These are phyloP conservation scores for Phanerodontia chrysosporium DNA, from an alignment of 768 basidiomycete genomes.

Conservation along the genomic window DNA sequence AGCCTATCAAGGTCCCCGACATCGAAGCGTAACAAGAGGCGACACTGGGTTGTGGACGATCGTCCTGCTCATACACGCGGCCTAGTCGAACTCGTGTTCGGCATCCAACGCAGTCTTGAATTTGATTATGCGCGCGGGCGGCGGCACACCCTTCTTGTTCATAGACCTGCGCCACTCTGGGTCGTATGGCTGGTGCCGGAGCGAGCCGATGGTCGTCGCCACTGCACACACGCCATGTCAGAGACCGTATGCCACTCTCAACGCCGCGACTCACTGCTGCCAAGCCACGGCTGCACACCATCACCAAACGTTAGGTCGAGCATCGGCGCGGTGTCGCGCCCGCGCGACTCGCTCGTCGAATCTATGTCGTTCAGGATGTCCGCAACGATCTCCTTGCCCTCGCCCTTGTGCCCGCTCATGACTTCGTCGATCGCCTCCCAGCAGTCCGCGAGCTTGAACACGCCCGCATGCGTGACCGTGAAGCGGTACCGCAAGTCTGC, in stretches of 20 bases:
- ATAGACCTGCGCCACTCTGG: conserved; percentile 20
- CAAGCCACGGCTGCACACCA: conserved; percentile 14
- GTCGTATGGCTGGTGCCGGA: conserved; percentile 11
- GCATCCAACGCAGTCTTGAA: conserved; percentile 15
- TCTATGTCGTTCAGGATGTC: conserved; percentile 14
- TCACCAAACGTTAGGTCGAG: conserved; percentile 11
- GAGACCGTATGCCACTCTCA: not conserved
- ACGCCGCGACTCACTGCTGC: conserved; percentile 9
- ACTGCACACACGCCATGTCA: not conserved
- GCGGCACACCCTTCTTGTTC: conserved; percentile 13
- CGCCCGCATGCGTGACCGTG: conserved; percentile 16
- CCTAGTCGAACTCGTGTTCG: conserved; percentile 13
- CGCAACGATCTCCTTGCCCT: conserved; percentile 19
- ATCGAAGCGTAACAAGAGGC: too few relatives aligned
- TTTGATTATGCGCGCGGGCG: conserved; percentile 1
- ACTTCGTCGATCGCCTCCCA: conserved; percentile 19
- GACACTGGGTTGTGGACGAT: too few relatives aligned
- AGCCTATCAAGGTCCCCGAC: too few relatives aligned
- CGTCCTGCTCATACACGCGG: too few relatives aligned
- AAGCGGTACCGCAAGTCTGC: conserved; percentile 22
- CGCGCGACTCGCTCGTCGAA: not conserved
- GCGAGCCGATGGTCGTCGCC: not conserved
- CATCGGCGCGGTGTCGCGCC: conserved; percentile 2
- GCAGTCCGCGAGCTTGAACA: conserved; percentile 24
- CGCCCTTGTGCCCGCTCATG: conserved; percentile 17